These are phyloP conservation scores for Raphanus sativus DNA, from an alignment of 345 rosid species.

Conservation along the genomic window DNA sequence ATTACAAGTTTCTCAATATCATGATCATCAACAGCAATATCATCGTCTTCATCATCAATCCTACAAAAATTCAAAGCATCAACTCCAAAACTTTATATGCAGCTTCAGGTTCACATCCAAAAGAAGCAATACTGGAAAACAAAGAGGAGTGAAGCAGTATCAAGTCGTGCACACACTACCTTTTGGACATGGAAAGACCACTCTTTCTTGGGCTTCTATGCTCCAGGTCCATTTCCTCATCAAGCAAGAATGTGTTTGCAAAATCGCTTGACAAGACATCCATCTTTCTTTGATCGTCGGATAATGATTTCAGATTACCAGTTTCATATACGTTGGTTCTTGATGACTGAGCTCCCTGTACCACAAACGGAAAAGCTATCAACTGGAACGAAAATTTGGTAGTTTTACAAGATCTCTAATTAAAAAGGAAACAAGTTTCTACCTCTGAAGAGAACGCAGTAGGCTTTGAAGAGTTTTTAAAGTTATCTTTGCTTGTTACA, in stretches of 20 bases:
- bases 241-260: slow-evolving; percentile 80
- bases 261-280: slow-evolving; percentile 68
- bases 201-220: slow-evolving; percentile 56
- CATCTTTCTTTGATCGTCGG: slow-evolving; percentile 38
- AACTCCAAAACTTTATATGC: neutral
- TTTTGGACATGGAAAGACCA: slow-evolving; percentile 44
- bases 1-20: slow-evolving; percentile 94
- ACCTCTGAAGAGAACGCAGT: slow-evolving; percentile 24
- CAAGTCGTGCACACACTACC: slow-evolving; percentile 45
- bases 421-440: slow-evolving; percentile 1
- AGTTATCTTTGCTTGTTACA: slow-evolving; percentile 33
- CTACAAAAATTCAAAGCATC: slow-evolving; percentile 40
- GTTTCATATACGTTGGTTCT: slow-evolving; percentile 29
- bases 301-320: slow-evolving; percentile 32
- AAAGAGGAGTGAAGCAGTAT: slow-evolving; percentile 6
- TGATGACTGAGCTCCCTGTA: slow-evolving; percentile 43
- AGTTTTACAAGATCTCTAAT: slow-evolving; percentile 32
- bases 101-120: slow-evolving; percentile 2
- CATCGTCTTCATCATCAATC: slow-evolving; percentile 84
- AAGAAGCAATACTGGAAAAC: neutral
- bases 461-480: slow-evolving; percentile 21
- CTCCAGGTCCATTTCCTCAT: slow-evolving; percentile 91
- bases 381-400: slow-evolving; percentile 14
- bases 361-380: slow-evolving; percentile 13
- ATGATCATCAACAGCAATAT: slow-evolving; percentile 61